Evolutionary conservation across 805 yeast genomes (phyloP).

Genomic region (Priceomyces haplophilus): DNA sequence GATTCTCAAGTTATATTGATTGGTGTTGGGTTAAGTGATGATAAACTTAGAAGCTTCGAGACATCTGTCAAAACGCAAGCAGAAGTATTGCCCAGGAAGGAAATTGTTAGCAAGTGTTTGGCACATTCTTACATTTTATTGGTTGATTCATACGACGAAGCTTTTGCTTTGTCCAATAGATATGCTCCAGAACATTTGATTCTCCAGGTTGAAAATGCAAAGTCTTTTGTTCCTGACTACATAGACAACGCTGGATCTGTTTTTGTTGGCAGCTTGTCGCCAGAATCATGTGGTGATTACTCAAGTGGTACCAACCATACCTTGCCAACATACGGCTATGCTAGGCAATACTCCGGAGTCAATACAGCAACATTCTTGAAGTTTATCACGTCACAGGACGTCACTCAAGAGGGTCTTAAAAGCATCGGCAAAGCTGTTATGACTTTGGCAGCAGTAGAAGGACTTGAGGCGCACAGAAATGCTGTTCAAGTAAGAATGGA

Average conservation of each 20-base stretch:
- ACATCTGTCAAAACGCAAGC: conserved; percentile 86
- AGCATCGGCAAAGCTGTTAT: conserved; percentile 95
- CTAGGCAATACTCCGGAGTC: conserved; percentile 95
- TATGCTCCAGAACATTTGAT: conserved; percentile 99
- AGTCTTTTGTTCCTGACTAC: conserved; percentile 58
- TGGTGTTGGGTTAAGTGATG: conserved; percentile 66
- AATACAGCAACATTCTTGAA: conserved; percentile 95
- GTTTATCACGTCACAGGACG: conserved; percentile 90
- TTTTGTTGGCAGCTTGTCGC: conserved; percentile 93
- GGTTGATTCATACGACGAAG: conserved; percentile 71
- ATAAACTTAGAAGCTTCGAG: conserved; percentile 67
- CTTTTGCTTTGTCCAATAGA: conserved; percentile 79
- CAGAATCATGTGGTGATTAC: conserved; percentile 98
- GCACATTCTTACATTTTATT: conserved; percentile 82
- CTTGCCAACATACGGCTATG: conserved; percentile 96
- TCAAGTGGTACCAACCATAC: conserved; percentile 98
- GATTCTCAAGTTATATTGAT: conserved; percentile 95
- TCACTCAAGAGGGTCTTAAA: conserved; percentile 77
- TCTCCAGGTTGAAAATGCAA: conserved; percentile 81
- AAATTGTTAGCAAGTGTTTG: conserved; percentile 87
- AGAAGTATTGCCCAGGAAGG: conserved; percentile 79
- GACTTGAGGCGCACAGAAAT: conserved; percentile 94
- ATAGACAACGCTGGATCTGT: conserved; percentile 95
- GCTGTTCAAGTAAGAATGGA: conserved; percentile 95
- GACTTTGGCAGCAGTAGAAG: conserved; percentile 94